Percentiles rank a stretch among this genome's conserved stretches.
These are phyloP conservation scores for Phalaenopsis equestris DNA, from an alignment of 106 monocot genomes.

Conservation along the genomic window DNA sequence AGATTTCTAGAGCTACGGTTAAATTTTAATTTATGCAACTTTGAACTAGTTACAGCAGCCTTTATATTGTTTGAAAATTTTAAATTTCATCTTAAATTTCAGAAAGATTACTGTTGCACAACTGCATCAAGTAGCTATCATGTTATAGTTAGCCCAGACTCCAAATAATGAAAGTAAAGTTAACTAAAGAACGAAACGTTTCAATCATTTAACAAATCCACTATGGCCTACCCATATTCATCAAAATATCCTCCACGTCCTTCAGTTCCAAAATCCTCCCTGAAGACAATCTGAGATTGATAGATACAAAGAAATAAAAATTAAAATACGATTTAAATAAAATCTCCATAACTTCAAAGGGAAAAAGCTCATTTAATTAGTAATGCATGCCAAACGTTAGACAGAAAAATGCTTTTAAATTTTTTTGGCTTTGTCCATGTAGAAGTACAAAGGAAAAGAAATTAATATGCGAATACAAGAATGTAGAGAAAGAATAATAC, in stretches of 20 bases:
- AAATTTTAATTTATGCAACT: neutral
- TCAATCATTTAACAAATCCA: slow-evolving; percentile 5
- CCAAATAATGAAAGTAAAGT: neutral
- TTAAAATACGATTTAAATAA: slow-evolving; percentile 1
- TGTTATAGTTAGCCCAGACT: neutral
- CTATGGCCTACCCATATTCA: slow-evolving; percentile 77
- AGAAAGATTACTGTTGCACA: neutral
- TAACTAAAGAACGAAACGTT: neutral
- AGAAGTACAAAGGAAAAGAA: neutral
- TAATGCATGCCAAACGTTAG: neutral
- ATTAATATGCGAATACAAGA: neutral
- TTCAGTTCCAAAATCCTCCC: slow-evolving; percentile 98
- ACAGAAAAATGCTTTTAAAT: neutral
- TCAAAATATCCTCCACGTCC: slow-evolving; percentile 99
- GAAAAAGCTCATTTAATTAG: neutral
- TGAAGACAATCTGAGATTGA: slow-evolving; percentile 81
- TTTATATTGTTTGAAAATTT: neutral
- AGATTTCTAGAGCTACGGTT: neutral
- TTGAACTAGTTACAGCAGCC: neutral
- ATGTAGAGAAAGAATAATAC: neutral
- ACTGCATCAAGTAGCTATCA: neutral
- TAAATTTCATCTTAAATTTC: neutral
- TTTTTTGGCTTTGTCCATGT: neutral
- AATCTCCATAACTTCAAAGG: neutral
- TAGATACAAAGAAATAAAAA: slow-evolving; percentile 6